A percentile compares a stretch with the other conserved stretches of the same genome.
Conservation (phyloP, 495 filamentous ascomycete species). For the Sporormia fimetaria region DNA sequence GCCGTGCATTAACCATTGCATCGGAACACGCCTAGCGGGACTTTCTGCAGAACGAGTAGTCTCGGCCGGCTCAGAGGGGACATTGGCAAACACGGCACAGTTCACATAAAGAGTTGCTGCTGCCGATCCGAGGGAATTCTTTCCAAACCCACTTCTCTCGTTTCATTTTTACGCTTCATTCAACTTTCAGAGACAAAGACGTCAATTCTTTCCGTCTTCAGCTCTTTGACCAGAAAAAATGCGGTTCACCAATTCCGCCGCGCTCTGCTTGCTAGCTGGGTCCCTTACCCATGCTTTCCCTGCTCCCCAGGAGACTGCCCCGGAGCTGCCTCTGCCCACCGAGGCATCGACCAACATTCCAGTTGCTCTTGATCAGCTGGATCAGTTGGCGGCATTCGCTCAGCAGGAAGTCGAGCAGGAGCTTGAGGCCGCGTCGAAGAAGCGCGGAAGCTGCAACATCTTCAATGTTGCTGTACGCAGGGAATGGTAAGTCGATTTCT, state of each 20-base stretch:
- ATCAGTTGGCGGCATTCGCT: slow-evolving; percentile 7
- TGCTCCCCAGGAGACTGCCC: background rate
- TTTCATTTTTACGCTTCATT: too few species aligned
- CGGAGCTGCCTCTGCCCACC: background rate
- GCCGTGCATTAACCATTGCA: too few species aligned
- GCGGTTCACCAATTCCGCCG: background rate
- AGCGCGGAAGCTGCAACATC: slow-evolving; percentile 12
- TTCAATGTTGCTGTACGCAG: slow-evolving; percentile 12
- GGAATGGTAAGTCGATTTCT: slow-evolving; percentile 12
- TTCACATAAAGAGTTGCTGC: too few species aligned
- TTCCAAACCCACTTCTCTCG: too few species aligned
- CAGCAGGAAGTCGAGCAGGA: background rate
- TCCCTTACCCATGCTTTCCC: background rate
- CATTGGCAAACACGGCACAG: too few species aligned
- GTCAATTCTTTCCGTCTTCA: too few species aligned
- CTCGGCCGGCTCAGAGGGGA: too few species aligned
- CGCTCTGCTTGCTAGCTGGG: slow-evolving; percentile 4
- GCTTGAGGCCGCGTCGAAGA: slow-evolving; percentile 1
- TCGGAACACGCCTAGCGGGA: too few species aligned
- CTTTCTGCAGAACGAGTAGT: too few species aligned
- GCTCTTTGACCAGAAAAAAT: background rate
- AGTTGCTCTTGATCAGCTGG: slow-evolving; percentile 14
- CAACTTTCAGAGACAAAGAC: too few species aligned
- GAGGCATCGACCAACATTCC: slow-evolving; percentile 5
- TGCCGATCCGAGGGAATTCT: too few species aligned